Evolutionary conservation across 345 rosid species (phyloP).

Genomic region (Populus deltoides): DNA sequence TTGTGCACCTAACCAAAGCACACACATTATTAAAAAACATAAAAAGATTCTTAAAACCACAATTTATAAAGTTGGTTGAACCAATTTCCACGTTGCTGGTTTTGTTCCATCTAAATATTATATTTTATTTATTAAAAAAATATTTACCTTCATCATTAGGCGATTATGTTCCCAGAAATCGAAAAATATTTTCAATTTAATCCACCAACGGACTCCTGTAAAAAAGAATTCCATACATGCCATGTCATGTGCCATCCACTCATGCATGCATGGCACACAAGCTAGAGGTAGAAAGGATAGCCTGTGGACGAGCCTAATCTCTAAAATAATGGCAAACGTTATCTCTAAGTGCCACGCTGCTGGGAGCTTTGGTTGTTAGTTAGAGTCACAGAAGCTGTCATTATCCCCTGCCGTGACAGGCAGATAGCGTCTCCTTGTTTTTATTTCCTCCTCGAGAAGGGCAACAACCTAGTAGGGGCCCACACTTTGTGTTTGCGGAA

Average conservation of each 20-base stretch:
- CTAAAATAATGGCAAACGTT: not conserved
- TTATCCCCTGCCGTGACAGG: slow-evolving; percentile 15
- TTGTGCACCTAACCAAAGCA: too few species aligned
- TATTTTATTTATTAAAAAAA: too few species aligned
- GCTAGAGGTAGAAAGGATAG: not conserved
- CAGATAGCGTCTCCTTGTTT: not conserved
- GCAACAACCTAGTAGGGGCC: not conserved
- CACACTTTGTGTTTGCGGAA: not conserved
- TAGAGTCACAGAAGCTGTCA: slow-evolving; percentile 7
- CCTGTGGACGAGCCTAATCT: not conserved
- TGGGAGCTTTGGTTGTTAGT: not conserved
- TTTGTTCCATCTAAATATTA: too few species aligned
- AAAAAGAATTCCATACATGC: not conserved
- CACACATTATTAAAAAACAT: too few species aligned
- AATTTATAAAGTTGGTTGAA: too few species aligned
- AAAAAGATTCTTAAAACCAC: too few species aligned
- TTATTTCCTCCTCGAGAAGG: not conserved
- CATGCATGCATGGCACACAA: not conserved
- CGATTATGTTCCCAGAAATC: not conserved
- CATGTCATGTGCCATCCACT: not conserved
- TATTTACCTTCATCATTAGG: not conserved
- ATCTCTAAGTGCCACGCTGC: not conserved
- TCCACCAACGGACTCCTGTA: not conserved
- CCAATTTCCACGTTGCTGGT: too few species aligned
- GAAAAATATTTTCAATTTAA: too few species aligned